Percentiles rank a stretch among this genome's conserved stretches.
These are phyloP conservation scores for Hibiscus syriacus DNA, from an alignment of 345 rosid genomes.

Conservation along the genomic window DNA sequence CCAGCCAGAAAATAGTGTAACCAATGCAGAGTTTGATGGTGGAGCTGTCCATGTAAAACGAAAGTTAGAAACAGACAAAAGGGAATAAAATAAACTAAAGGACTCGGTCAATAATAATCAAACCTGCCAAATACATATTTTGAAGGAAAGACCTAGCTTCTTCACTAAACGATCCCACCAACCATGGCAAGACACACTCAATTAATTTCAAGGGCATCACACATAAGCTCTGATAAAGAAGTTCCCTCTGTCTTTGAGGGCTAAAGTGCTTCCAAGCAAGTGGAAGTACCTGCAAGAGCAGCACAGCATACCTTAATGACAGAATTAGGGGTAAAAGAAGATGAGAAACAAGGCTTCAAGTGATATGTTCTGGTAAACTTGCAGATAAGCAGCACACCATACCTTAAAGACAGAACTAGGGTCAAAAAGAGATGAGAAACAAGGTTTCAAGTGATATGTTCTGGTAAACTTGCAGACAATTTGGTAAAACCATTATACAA, in stretches of 20 bases:
- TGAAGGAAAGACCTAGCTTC: conserved; percentile 45
- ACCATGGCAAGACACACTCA: conserved; percentile 57
- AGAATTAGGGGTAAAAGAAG: neutral
- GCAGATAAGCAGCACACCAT: conserved; percentile 1
- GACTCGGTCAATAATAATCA: neutral
- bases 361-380: neutral
- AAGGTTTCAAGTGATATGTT: conserved; percentile 1
- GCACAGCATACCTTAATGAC: conserved; percentile 3
- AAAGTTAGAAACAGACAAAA: conserved; percentile 14
- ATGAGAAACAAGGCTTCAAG: conserved; percentile 2
- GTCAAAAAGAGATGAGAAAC: neutral
- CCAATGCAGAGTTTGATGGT: conserved; percentile 45
- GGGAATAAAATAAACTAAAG: neutral
- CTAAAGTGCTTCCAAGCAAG: conserved; percentile 55
- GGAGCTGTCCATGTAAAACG: conserved; percentile 38
- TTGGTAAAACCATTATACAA: neutral
- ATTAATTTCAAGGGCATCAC: conserved; percentile 57
- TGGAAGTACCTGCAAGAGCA: conserved; percentile 43
- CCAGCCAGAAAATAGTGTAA: conserved; percentile 58
- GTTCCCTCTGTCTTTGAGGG: conserved; percentile 50
- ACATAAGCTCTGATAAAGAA: conserved; percentile 51
- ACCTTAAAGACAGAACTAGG: neutral
- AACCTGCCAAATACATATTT: conserved; percentile 55
- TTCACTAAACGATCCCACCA: conserved; percentile 40
- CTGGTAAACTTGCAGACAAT: neutral